Conservation (phyloP, 257 asterid genomes). For the Solanum lignicaule region DNA sequence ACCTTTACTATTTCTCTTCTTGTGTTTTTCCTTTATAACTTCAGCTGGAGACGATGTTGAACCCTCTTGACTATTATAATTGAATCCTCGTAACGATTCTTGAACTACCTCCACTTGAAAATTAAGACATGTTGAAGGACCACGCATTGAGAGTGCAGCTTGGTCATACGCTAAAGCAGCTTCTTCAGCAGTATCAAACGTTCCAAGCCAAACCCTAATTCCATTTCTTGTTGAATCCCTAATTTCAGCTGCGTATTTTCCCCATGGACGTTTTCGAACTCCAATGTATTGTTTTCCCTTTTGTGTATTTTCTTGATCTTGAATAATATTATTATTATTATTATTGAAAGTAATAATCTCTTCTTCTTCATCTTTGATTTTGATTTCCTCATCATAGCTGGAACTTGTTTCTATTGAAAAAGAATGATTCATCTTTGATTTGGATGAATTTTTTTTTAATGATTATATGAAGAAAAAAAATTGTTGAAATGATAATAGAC, state of each 20-base stretch:
- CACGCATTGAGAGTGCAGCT: conserved; percentile 3
- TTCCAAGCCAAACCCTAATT: conserved; percentile 11
- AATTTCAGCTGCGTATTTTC: conserved; percentile 9
- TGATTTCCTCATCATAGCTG: background rate
- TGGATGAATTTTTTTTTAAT: background rate
- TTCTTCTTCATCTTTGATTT: background rate
- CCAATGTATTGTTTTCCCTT: background rate
- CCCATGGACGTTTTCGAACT: conserved; percentile 11
- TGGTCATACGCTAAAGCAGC: conserved; percentile 11
- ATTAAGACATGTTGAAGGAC: background rate
- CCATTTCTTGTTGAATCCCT: background rate
- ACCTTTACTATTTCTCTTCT: background rate
- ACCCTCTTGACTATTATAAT: background rate
- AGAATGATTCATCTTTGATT: background rate
- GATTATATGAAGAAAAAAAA: background rate
- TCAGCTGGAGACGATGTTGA: background rate
- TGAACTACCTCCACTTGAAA: background rate
- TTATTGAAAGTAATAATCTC: background rate
- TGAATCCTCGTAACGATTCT: background rate
- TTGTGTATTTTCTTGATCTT: background rate
- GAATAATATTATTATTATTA: background rate
- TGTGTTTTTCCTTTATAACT: conserved; percentile 4
- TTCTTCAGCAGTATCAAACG: conserved; percentile 4
- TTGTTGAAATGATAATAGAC: background rate
- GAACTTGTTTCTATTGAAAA: background rate